phyloP scores from a whole-genome alignment of 495 filamentous ascomycete species.

The Podospora pseudocomata region DNA sequence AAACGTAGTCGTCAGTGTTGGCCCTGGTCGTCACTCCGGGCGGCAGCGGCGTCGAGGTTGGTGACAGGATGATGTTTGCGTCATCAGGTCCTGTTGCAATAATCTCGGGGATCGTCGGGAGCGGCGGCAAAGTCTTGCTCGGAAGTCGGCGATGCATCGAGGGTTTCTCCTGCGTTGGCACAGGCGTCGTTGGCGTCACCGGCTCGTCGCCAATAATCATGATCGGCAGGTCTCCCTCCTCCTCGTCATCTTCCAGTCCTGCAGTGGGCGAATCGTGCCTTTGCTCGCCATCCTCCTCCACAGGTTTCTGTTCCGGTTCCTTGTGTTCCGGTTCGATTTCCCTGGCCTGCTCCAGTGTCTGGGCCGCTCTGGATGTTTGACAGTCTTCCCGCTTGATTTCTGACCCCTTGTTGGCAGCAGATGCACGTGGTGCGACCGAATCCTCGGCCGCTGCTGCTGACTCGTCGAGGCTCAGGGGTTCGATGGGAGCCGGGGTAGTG shows the following conservation, averaged over 20 bases:
- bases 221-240: slow-evolving; percentile 21
- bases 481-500: slow-evolving; percentile 28
- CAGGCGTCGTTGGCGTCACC: slow-evolving; percentile 11
- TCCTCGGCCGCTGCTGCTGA: slow-evolving; percentile 25
- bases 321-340: neutral
- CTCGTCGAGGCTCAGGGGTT: slow-evolving; percentile 39
- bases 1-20: slow-evolving; percentile 36
- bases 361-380: slow-evolving; percentile 17
- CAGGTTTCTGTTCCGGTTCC: slow-evolving; percentile 10
- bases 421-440: slow-evolving; percentile 16
- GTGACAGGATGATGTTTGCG: slow-evolving; percentile 9
- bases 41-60: slow-evolving; percentile 20
- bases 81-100: slow-evolving; percentile 24
- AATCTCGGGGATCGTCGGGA: slow-evolving; percentile 48
- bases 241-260: slow-evolving; percentile 13
- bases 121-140: slow-evolving; percentile 24
- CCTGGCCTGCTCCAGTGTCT: neutral
- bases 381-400: slow-evolving; percentile 14
- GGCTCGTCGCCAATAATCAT: slow-evolving; percentile 19
- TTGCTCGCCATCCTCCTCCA: slow-evolving; percentile 6
- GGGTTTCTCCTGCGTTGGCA: slow-evolving; percentile 19
- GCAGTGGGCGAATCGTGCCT: slow-evolving; percentile 19
- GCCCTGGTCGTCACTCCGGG: slow-evolving; percentile 17
- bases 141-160: slow-evolving; percentile 21
- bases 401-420: slow-evolving; percentile 10